Evolutionary conservation across 495 filamentous ascomycete genomes (phyloP).

Genomic region (Penicillium tannophilum): DNA sequence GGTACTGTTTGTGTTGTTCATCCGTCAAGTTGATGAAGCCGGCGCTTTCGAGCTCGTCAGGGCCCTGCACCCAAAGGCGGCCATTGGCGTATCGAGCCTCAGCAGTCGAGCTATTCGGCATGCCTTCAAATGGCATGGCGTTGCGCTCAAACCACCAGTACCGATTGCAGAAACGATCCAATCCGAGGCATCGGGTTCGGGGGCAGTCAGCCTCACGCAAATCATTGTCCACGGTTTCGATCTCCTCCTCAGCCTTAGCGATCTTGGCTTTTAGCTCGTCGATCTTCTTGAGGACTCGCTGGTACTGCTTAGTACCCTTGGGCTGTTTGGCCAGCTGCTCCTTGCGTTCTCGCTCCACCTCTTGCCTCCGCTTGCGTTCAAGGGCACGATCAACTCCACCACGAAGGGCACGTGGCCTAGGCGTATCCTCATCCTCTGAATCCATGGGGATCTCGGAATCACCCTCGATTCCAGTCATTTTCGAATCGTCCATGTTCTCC

Average conservation of each 20-base stretch:
- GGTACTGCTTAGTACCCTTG: conserved; percentile 85
- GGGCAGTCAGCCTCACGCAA: conserved; percentile 91
- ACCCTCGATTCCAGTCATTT: conserved; percentile 66
- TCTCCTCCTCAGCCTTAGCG: conserved; percentile 78
- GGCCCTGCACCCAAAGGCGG: conserved; percentile 93
- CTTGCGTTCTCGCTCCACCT: conserved; percentile 76
- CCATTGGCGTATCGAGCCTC: conserved; percentile 89
- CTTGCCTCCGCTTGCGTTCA: conserved; percentile 82
- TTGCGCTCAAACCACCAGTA: conserved; percentile 99
- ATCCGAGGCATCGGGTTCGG: conserved; percentile 83
- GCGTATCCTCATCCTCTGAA: conserved; percentile 63
- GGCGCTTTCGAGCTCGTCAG: conserved; percentile 82
- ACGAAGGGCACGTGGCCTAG: conserved; percentile 69
- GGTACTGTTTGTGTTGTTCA: conserved; percentile 61
- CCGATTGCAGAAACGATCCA: conserved; percentile 95
- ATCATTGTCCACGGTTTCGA: conserved; percentile 83
- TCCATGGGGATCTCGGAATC: conserved; percentile 54
- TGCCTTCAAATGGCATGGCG: conserved; percentile 91
- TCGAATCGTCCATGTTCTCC: conserved; percentile 60
- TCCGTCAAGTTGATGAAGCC: conserved; percentile 81
- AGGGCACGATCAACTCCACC: conserved; percentile 75
- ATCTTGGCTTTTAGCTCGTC: conserved; percentile 80
- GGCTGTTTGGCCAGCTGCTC: conserved; percentile 79
- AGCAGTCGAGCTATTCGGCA: conserved; percentile 86
- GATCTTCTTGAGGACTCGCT: conserved; percentile 84